Conservation (phyloP, 2,329 filamentous ascomycete genomes). For the Clonostachys rosea region DNA sequence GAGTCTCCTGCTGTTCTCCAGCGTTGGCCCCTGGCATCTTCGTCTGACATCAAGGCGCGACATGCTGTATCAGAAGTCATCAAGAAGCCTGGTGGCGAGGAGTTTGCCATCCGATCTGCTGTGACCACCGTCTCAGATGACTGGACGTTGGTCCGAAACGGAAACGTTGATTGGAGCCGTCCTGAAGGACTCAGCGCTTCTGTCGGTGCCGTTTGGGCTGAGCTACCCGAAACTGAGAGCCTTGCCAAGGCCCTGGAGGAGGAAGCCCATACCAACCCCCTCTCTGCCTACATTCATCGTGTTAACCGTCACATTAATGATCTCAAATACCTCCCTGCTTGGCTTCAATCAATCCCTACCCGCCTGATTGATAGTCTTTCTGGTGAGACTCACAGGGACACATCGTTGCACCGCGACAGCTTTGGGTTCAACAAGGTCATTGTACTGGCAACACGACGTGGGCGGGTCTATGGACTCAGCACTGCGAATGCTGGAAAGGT, state of each 20-base stretch:
- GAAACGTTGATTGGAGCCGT: constrained; percentile 73
- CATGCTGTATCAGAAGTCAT: constrained; percentile 81
- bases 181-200: constrained; percentile 77
- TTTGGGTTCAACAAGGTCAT: constrained; percentile 90
- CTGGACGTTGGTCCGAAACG: constrained; percentile 82
- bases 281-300: constrained; percentile 83
- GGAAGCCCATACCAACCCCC: constrained; percentile 77
- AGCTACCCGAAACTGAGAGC: constrained; percentile 67
- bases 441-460: constrained; percentile 73
- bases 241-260: constrained; percentile 78
- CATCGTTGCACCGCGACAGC: constrained; percentile 57
- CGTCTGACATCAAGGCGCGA: constrained; percentile 40
- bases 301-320: constrained; percentile 78
- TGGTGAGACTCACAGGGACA: constrained; percentile 33
- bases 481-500: constrained; percentile 69
- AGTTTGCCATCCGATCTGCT: constrained; percentile 75
- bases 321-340: constrained; percentile 70
- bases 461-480: constrained; percentile 76
- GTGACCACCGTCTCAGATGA: constrained; percentile 64
- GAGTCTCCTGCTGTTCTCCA: constrained; percentile 71
- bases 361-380: constrained; percentile 63
- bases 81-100: constrained; percentile 56
- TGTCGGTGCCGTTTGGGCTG: constrained; percentile 76
- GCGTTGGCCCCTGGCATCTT: constrained; percentile 59
- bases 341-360: constrained; percentile 63